Conservation (phyloP, 441 rosid species). For the Populus hybrid region DNA sequence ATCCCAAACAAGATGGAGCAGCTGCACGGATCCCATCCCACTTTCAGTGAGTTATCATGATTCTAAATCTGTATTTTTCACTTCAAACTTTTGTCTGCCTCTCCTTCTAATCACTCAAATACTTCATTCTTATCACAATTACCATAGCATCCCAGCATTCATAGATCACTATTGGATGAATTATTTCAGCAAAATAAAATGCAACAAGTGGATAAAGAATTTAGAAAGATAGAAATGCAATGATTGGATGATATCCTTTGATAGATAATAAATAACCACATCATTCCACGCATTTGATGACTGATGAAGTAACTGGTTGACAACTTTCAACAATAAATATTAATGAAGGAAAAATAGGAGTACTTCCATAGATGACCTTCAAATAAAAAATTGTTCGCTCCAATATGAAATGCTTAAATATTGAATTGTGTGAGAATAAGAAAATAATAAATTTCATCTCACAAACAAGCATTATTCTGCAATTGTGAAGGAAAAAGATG, state of each 20-base stretch:
- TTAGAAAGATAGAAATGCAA: background rate
- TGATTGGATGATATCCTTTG: background rate
- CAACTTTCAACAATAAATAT: constrained; percentile 6
- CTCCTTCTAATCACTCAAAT: background rate
- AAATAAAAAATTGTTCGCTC: background rate
- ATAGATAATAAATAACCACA: background rate
- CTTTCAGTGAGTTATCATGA: background rate
- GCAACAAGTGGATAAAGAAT: background rate
- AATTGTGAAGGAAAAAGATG: background rate
- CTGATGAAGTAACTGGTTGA: background rate
- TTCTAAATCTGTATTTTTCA: background rate
- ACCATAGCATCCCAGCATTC: background rate
- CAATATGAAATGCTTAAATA: background rate
- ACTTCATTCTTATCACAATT: background rate
- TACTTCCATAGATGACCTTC: background rate
- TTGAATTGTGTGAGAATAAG: background rate
- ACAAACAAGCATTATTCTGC: background rate
- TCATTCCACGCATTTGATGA: background rate
- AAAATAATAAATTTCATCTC: background rate
- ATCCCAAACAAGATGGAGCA: background rate
- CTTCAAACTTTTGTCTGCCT: background rate
- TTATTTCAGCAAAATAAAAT: background rate
- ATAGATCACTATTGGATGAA: background rate
- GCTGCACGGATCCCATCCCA: background rate
- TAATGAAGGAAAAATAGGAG: background rate